Base-by-base conservation (phyloP, 257 asterid species). In the Schizonepeta tenuifolia region DNA sequence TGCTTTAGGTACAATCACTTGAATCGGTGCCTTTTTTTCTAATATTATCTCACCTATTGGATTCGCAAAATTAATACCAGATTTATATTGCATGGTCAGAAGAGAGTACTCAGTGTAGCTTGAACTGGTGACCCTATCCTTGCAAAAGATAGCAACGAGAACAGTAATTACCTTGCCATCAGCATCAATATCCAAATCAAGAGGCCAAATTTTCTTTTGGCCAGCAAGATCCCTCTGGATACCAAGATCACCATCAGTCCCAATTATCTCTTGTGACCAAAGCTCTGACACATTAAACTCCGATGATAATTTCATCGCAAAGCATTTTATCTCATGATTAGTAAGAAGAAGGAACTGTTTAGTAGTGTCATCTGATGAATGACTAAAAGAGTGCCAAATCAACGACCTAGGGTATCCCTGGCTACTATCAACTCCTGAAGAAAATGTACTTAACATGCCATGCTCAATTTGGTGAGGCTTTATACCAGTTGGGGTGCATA, bases 101-200 rank as follows among this genome's bases (percentile, higher is more conserved):
- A 91, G 97, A 33, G 96, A 93, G 82, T 91, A 91, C 80, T 93
- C 96, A n/a, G 92, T 93, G 89, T 93, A 91, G 89, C 91, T 91
- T 77, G 97, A 91, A 86, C 94, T 87, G 75, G 88, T 89, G 77
- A 81, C 78, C 61, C 96, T 92, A 70, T 94, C 97, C 84, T 85
- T 89, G 83, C 99, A 94, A 61, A 91, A 84, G 68, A 90, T 94
- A 67, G 97, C 98, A 70, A 91, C 82, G 28, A 94, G 96, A 75
- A 91, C 70, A 74, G 96, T 91, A 75, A 94, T 83, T 77, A 84
- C 91, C 83, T 89, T 94, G 63, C 96, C 96, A 65, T 84, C 90
- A 78, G 73, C 78, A 67, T 86, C 91, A 55, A 91, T 84, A 81
- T 85, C 93, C 76, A 91, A 80, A 80, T 88, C 97, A 70, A 94